Base-by-base conservation (phyloP, 768 basidiomycete genomes). In the Tylopilus subfusipes region DNA sequence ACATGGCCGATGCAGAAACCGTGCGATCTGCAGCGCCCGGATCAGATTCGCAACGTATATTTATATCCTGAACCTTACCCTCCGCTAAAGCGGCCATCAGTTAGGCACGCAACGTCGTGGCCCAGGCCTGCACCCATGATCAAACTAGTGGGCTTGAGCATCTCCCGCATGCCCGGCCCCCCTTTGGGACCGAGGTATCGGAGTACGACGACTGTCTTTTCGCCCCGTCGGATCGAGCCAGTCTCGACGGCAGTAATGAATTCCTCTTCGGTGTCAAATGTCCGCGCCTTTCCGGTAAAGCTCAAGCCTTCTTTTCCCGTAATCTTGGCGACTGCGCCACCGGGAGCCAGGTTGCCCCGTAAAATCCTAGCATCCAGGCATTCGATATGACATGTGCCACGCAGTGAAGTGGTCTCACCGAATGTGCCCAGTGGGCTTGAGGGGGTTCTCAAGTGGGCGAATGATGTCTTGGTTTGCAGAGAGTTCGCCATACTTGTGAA, bases 91-190 rank as follows among this genome's bases (percentile, higher is more conserved):
- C 97, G 85, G 48, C 97, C 97, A 73, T 99, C 96, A 18, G 97
- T 99, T 60, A 99, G 73, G 71, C 93, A 98, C 36, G 96, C 96
- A 46, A 98, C 97, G 63, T 98, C 96, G 60, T 88, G 76, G 12
- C 97, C 97, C 12, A 98, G 80, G 12, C 97, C 97, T 13, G 97
- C 97, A 52, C 97, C 97, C 92, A 99, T 98, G 72, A 99, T 94
- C 66, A 98, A 70, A 76, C 91, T 92, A 30, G 96, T 98, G 24
- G 95, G 95, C 70, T 98, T 98, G 54, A 98, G 80, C 97, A 99
- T 99, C 77, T 99, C 97, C 47, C 94, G 96, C 96, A 99, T 99
- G 58, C 94, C 93, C 31, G 96, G 96, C 54, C 96, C 97, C 57
- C 96, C 96, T 75, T 93, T 89, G 27, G 96, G 96, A 45, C 97